Percentiles rank a stretch among this genome's conserved stretches.
phyloP scores from a whole-genome alignment of 169 alveolate species.

The Plasmodium sp. region DNA sequence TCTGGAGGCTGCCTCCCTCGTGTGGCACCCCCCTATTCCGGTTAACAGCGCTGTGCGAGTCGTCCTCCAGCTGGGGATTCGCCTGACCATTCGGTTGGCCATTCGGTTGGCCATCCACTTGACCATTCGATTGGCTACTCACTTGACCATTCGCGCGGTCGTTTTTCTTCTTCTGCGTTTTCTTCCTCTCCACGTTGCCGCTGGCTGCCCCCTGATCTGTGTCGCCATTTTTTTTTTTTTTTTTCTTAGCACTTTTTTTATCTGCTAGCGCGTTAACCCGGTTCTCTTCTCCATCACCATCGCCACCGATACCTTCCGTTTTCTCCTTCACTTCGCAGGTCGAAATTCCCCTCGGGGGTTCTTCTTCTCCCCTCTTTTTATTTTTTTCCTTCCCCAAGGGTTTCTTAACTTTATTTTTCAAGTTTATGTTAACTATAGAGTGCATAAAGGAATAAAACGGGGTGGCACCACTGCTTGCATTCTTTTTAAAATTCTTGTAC shows the following conservation, averaged over 20 bases:
- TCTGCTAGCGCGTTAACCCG: not conserved
- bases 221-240: not conserved
- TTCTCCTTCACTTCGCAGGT: conserved; percentile 11
- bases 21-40: not conserved
- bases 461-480: not conserved
- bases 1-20: not conserved
- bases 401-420: conserved; percentile 2
- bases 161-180: not conserved
- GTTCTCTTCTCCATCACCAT: not conserved
- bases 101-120: not conserved
- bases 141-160: not conserved
- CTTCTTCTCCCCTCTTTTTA: conserved; percentile 7
- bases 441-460: conserved; percentile 36
- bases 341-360: not conserved
- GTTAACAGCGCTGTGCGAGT: not conserved
- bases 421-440: conserved; percentile 14
- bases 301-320: not conserved
- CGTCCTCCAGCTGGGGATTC: not conserved
- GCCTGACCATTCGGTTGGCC: not conserved
- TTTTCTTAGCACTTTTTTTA: not conserved
- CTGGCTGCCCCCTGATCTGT: not conserved
- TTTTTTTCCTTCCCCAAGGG: conserved; percentile 12
- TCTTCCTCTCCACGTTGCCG: not conserved
- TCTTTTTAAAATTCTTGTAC: not conserved
- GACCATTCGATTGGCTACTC: no score